Percentiles rank a stretch among this genome's conserved stretches.
Conservation (phyloP, 2,329 filamentous ascomycete genomes). For the Diaporthe citri region DNA sequence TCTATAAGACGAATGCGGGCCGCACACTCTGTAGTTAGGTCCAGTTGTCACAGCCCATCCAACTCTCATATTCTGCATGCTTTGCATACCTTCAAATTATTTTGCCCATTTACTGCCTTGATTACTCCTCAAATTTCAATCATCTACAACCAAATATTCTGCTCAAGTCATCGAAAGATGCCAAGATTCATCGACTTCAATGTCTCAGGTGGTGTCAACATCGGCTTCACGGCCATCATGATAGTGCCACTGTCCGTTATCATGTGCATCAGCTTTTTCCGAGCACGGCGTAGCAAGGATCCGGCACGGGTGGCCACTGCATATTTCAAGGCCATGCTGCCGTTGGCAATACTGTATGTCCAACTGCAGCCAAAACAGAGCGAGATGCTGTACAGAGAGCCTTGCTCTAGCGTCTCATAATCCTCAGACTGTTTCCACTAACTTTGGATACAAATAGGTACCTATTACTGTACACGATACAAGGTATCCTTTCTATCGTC, state of each 20-base stretch:
- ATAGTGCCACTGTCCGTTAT: neutral
- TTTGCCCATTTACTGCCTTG: neutral
- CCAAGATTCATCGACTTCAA: neutral
- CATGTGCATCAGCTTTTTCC: neutral
- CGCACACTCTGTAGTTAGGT: neutral
- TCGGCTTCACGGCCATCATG: conserved; percentile 6
- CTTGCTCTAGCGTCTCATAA: too few relatives aligned
- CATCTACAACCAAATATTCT: too few relatives aligned
- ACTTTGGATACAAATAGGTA: neutral
- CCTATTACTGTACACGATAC: neutral
- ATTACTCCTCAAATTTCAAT: neutral
- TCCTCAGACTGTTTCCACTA: neutral
- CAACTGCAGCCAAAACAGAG: neutral
- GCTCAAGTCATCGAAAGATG: neutral
- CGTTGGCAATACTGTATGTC: neutral
- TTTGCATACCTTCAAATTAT: neutral
- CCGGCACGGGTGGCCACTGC: neutral
- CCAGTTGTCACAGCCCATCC: neutral
- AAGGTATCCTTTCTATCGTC: neutral
- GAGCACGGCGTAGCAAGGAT: conserved; percentile 5
- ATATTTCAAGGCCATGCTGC: conserved; percentile 20
- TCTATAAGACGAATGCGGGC: conserved; percentile 7
- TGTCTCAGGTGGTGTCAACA: neutral
- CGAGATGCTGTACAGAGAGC: neutral
- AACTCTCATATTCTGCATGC: neutral